Percentiles rank a stretch among this genome's conserved stretches.
Conservation (phyloP, 2,329 filamentous ascomycete species). For the Aspergillus costaricaensis region DNA sequence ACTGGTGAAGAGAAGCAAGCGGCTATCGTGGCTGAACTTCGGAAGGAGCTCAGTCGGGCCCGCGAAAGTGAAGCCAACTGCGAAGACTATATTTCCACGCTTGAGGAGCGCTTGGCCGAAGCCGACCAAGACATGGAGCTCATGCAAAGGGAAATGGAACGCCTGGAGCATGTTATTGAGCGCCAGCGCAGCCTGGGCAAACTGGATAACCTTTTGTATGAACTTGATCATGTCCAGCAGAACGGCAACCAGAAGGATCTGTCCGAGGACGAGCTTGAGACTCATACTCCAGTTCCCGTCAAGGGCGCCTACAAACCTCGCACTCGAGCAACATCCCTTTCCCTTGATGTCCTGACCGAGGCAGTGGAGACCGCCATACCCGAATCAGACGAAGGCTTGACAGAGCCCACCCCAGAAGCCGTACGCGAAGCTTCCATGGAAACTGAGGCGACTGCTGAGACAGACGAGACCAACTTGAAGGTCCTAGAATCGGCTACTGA, state of each 20-base stretch:
- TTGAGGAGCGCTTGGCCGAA: conserved; percentile 93
- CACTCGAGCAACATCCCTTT: conserved; percentile 40
- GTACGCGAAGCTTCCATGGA: conserved; percentile 27
- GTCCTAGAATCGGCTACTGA: conserved; percentile 39
- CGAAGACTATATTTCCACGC: conserved; percentile 95
- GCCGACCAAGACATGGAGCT: conserved; percentile 93
- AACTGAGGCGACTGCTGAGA: conserved; percentile 19
- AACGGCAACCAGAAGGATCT: conserved; percentile 46
- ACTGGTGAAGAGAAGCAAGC: conserved; percentile 92
- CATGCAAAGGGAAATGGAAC: conserved; percentile 95
- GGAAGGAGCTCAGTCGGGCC: conserved; percentile 84
- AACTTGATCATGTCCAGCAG: conserved; percentile 73
- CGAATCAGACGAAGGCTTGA: conserved; percentile 46
- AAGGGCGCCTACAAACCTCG: conserved; percentile 30
- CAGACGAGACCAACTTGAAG: conserved; percentile 37
- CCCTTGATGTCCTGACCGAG: conserved; percentile 46
- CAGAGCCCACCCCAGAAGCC: conserved; percentile 35
- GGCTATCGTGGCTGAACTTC: conserved; percentile 78
- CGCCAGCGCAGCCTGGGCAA: conserved; percentile 93
- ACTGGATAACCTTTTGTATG: conserved; percentile 86
- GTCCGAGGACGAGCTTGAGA: conserved; percentile 22
- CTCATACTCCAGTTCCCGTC: conserved; percentile 12
- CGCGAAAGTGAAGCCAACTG: conserved; percentile 87
- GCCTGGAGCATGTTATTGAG: conserved; percentile 91
- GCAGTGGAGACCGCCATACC: conserved; percentile 49